Base-by-base conservation (phyloP, 768 basidiomycete species). In the Agrocybe praecox region DNA sequence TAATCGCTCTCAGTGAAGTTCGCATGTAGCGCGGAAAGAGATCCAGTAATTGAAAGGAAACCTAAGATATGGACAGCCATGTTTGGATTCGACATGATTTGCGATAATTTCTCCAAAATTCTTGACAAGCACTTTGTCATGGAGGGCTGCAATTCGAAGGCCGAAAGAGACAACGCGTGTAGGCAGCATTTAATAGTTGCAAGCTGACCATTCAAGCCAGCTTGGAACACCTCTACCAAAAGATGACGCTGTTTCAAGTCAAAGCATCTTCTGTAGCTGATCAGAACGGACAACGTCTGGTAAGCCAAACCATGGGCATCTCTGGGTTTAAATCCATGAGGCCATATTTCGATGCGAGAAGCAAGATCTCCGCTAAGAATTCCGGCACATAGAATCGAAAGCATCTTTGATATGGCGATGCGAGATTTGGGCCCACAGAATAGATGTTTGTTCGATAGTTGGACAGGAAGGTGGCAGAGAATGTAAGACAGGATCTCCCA, bases 41-140 rank as follows among this genome's bases (percentile, higher is more conserved):
- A 92, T 2, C 92, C 94, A 45, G 97, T 81, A 58, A 97, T 88
- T 43, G 86, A 82, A 21, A 98, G 82, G 69, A 98, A 92, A 59
- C 92, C 92, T 56, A 98, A 85, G 68, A 98, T 96, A 68, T 98
- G 96, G n/a, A 96, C 90, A 6, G 94, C 90, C 83, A 98, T 90
- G 57, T 87, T 87, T 2, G 94, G 86, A 52, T 92, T 94, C 1
- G 93, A 93, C 88, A 98, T 96, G 73, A 98, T 96, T 69, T 92
- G 89, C 7, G 90, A 88, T 24, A 98, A 81, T 70, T 92, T 92
- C 64, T 90, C 89, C 55, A 98, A 76, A 51, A 97, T 93, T 33
- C 82, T 78, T 7, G 93, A 82, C 33, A 98, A 77, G 63, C 80
- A 85, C 61, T 89, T 90, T 23, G 88, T 92, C 71, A 95, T 84